A percentile compares a stretch with the other conserved stretches of the same genome.
These are phyloP conservation scores for Neonectria punicea DNA, from an alignment of 2,329 filamentous ascomycete genomes.

Conservation along the genomic window DNA sequence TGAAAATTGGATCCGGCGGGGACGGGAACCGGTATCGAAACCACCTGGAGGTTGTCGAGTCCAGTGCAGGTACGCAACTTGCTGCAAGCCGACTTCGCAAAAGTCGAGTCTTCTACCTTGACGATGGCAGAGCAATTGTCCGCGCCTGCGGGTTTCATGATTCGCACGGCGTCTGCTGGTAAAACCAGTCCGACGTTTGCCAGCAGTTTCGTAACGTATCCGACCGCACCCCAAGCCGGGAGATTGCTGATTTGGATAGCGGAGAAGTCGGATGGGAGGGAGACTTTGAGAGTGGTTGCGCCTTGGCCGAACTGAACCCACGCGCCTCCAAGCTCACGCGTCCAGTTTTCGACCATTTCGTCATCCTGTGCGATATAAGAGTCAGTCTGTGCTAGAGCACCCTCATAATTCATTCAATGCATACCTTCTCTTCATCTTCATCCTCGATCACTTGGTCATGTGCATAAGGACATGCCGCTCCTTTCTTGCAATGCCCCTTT, in stretches of 20 bases:
- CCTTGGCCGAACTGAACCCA: constrained; percentile 48
- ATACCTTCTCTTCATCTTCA: neutral
- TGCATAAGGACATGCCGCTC: neutral
- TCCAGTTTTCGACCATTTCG: neutral
- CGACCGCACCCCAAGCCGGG: constrained; percentile 30
- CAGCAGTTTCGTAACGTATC: constrained; percentile 37
- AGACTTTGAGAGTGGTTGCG: constrained; percentile 38
- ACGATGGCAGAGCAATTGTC: constrained; percentile 7
- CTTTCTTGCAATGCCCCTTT: neutral
- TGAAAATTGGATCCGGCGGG: constrained; percentile 40
- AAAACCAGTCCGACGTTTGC: neutral
- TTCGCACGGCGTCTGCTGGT: neutral
- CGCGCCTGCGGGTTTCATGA: neutral
- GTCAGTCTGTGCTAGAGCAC: neutral
- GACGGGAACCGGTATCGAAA: constrained; percentile 28
- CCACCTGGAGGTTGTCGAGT: neutral
- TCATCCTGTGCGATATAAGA: neutral
- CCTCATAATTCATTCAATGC: neutral
- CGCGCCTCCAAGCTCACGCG: constrained; percentile 39
- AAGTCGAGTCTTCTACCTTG: constrained; percentile 17
- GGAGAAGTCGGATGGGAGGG: constrained; percentile 50
- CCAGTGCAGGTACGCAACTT: neutral
- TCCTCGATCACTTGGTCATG: neutral
- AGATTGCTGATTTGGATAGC: constrained; percentile 47
- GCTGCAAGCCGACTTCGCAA: constrained; percentile 10